Base-by-base conservation (phyloP, 345 rosid genomes). In the Citrus medica region DNA sequence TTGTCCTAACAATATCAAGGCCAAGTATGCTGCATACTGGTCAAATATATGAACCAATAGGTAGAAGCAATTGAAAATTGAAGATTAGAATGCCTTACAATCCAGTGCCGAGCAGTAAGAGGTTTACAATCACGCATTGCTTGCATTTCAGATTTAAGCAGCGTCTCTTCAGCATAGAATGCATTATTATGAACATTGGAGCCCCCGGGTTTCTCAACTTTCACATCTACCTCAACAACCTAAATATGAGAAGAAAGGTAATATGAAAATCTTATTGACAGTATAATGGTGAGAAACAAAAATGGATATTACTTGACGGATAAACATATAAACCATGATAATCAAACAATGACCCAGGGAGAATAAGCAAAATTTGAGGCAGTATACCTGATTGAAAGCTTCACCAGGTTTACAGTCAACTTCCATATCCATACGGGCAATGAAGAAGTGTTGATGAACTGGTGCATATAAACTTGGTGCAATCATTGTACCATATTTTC, bases 391-490 rank as follows among this genome's bases (percentile, higher is more conserved):
- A 83, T 94, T 94, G 76, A 82, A 86, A 76, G 97, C 84, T 89
- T 94, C 98, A 70, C 93, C 93, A n/a, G 97, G 91, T 85, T 83
- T 91, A 87, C 96, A 91, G 81, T 94, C 97, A 61, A 94, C 92
- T 74, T 94, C 91, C 97, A 92, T 91, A 81, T 94, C 91, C 97
- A 92, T 87, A 61, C 98, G 98, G 73, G 97, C 92, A 63, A 94
- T 92, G 78, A 92, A 94, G 83, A 94, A 92, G 78, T 94, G 98
- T 73, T 94, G 98, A 83, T 94, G 98, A 63, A 94, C 94, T 27
- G 98, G 97, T 69, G 96, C 98, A 85, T 94, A 92, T 55, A 94
- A 77, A 40, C 94, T 93, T 17, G 98, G 98, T 48, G 98, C 98
- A 62, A 94, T 94, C 77, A 87, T 90, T 79, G 96, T 94, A 59